A percentile compares a stretch with the other conserved stretches of the same genome.
These are phyloP conservation scores for Lagerstroemia speciosa DNA, from an alignment of 345 rosid genomes.

Conservation along the genomic window DNA sequence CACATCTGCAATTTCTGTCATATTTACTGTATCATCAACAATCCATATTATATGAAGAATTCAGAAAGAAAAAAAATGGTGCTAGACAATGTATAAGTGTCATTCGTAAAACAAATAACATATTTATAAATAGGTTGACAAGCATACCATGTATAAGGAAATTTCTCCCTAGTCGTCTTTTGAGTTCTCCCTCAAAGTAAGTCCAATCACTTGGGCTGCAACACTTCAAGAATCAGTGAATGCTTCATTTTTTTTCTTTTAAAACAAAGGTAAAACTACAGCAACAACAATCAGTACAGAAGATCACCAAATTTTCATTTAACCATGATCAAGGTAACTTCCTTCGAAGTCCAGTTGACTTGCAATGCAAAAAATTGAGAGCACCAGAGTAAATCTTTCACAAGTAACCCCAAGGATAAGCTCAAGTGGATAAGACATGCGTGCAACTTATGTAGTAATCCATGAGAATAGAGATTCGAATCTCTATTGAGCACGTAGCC, in stretches of 20 bases:
- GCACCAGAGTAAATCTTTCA: no score
- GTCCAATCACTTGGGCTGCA: conserved; percentile 97
- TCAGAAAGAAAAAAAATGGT: not conserved
- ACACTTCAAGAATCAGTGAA: conserved; percentile 14
- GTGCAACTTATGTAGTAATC: no score
- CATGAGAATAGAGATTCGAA: no score
- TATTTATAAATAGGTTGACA: not conserved
- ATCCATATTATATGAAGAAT: not conserved
- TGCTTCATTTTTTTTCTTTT: not conserved
- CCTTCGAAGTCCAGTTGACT: not conserved
- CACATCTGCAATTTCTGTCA: not conserved
- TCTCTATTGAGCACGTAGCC: no score
- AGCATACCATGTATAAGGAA: conserved; percentile 72
- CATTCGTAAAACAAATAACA: not conserved
- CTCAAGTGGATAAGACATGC: no score
- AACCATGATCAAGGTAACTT: not conserved
- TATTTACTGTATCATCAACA: not conserved
- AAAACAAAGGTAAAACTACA: not conserved
- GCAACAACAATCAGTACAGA: not conserved
- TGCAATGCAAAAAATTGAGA: no score
- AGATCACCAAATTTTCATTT: not conserved
- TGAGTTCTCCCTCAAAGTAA: conserved; percentile 87
- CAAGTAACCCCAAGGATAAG: no score
- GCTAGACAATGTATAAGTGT: not conserved
- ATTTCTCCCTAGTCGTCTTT: conserved; percentile 75